Conservation (phyloP, 345 rosid genomes). For the Rhodomyrtus tomentosa region DNA sequence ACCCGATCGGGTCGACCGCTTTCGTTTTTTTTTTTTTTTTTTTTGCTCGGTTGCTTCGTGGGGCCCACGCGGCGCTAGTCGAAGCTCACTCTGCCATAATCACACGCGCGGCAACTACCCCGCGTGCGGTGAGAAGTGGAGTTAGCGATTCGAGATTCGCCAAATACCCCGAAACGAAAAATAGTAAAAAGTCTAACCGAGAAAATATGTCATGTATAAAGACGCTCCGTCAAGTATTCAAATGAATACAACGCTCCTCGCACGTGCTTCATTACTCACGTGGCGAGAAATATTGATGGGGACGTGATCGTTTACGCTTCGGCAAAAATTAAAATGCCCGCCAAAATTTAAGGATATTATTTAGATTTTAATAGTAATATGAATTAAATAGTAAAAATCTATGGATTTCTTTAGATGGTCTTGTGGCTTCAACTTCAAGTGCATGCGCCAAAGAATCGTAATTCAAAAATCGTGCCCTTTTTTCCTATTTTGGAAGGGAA, state of each 20-base stretch:
- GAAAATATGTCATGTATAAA: not conserved
- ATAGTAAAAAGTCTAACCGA: not conserved
- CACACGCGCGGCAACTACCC: not conserved
- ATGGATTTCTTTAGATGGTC: not conserved
- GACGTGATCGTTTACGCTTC: not conserved
- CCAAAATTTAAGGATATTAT: not conserved
- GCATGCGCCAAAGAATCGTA: not conserved
- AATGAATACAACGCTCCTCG: not conserved
- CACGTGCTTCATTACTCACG: rapidly evolving
- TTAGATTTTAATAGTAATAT: not conserved
- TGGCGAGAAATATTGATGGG: not conserved
- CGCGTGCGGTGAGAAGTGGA: not conserved
- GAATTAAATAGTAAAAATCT: not conserved
- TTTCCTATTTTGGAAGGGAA: no score
- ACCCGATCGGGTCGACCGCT: not conserved
- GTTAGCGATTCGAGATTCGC: rapidly evolving
- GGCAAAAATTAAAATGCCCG: not conserved
- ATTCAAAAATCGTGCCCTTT: no score
- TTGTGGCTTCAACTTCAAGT: not conserved
- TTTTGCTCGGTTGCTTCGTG: not conserved
- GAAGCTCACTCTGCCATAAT: no score
- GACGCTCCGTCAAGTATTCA: not conserved
- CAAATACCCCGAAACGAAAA: not conserved
- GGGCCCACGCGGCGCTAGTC: not conserved
- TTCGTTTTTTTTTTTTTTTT: no score